Base-by-base conservation (phyloP, 495 filamentous ascomycete genomes). In the Penicillium antarcticum region DNA sequence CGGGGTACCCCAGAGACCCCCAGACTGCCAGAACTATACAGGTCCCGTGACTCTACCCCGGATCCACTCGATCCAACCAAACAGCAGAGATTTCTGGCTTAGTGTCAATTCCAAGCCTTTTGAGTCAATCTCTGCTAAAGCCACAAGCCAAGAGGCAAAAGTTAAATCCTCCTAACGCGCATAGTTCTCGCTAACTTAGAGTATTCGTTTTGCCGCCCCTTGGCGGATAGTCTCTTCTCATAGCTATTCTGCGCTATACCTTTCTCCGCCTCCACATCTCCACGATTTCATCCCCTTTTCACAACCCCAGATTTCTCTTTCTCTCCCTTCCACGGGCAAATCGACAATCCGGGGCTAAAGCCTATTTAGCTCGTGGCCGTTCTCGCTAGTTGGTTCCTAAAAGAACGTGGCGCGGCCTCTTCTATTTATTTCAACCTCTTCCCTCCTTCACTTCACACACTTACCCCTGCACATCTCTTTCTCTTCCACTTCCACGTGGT, bases 241-340 rank as follows among this genome's bases (percentile, higher is more conserved):
- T 14, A 29, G 16, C 16, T 29, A 21, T 42, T 48, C 31, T 47
- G 52, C 29, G 51, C 37, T 66, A 63, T 64, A 53, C 53, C 17
- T 49, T 66, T 66, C 61, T 66, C 63, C 61, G 63, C 61, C 55
- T 60, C 52, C 50, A 38, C 47, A 50, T 57, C 56, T 50, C 55
- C 62, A 57, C 43, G 36, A 32, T 51, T 35, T 45, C 34, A 8
- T 46, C 40, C 55, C 50, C 51, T 19, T 35, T 24, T 29, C 11
- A 29, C 24, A 38, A 41, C 59, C 62, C 59, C 62, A 34, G 61
- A 57, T 57, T 64, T 19, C 40, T 18, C 42, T 44, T 40, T 59
- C 45, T 45, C 33, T 51, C 56, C 43, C 41, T 37, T 34, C 53
- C 42, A 40, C 24, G 38, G 31, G 43, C 24, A 41, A 43, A 42